phyloP scores from a whole-genome alignment of 345 rosid genomes.

The Trapa bicornis region DNA sequence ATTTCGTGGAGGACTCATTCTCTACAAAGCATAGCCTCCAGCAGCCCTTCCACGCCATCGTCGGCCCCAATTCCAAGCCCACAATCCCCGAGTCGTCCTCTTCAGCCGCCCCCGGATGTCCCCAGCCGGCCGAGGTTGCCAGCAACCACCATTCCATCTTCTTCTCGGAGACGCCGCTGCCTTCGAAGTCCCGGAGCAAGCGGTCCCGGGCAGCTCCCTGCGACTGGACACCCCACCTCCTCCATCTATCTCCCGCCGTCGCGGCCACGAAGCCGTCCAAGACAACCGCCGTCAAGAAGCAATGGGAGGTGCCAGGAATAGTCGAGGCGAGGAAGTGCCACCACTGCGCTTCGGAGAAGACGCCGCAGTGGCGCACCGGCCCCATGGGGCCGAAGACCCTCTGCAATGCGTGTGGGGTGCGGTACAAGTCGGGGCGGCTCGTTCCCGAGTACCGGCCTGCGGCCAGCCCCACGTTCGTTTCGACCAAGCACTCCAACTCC shows the following conservation, averaged over 20 bases:
- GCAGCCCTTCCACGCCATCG: slow-evolving; percentile 21
- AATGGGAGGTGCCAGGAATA: slow-evolving; percentile 10
- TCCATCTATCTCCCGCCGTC: slow-evolving; percentile 21
- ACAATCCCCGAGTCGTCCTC: slow-evolving; percentile 37
- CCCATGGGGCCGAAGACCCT: slow-evolving; percentile 68
- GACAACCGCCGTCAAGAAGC: slow-evolving; percentile 4
- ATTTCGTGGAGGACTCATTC: slow-evolving; percentile 70
- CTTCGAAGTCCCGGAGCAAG: slow-evolving; percentile 57
- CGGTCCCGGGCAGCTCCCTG: slow-evolving; percentile 55
- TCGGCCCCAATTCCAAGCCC: slow-evolving; percentile 35
- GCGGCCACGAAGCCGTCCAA: slow-evolving; percentile 4
- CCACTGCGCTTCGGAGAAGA: slow-evolving; percentile 59
- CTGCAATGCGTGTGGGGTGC: slow-evolving; percentile 74
- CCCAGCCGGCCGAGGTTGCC: slow-evolving; percentile 8
- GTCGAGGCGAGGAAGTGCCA: slow-evolving; percentile 30
- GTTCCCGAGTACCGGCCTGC: slow-evolving; percentile 75
- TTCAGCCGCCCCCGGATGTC: slow-evolving; percentile 9
- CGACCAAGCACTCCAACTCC: slow-evolving; percentile 58
- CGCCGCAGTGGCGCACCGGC: slow-evolving; percentile 77
- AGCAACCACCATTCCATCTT: slow-evolving; percentile 16
- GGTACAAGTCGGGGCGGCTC: slow-evolving; percentile 64
- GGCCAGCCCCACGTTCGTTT: slow-evolving; percentile 56
- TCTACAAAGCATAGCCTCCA: slow-evolving; percentile 36
- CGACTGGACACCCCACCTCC: slow-evolving; percentile 64
- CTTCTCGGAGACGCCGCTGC: slow-evolving; percentile 38